phyloP scores from a whole-genome alignment of 73 alveolate species.

The Blepharisma japonicum region DNA sequence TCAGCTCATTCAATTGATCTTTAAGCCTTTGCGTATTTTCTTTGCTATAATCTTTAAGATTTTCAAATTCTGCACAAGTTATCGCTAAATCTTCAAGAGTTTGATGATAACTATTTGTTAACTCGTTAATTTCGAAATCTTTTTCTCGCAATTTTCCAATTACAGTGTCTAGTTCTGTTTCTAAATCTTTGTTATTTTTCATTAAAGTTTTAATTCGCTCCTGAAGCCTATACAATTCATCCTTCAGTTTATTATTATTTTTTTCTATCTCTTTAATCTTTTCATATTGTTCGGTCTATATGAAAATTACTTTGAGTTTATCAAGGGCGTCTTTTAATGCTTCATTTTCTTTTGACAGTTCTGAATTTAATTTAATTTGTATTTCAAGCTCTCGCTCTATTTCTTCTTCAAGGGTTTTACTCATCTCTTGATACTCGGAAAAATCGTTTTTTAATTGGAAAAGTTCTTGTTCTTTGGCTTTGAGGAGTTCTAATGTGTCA shows the following conservation, averaged over 20 bases:
- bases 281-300: neutral
- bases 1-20: constrained; percentile 2
- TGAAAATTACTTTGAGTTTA: neutral
- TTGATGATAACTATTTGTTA: neutral
- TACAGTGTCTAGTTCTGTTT: neutral
- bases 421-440: constrained; percentile 5
- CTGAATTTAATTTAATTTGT: neutral
- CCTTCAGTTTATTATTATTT: no score
- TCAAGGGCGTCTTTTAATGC: neutral
- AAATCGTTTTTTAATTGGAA: constrained; percentile 8
- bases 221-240: no score
- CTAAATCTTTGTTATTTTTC: constrained; percentile 12
- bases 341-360: neutral
- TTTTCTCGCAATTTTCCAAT: constrained; percentile 11
- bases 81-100: constrained; percentile 19
- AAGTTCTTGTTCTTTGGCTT: neutral
- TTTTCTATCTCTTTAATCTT: no score
- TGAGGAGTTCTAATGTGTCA: neutral
- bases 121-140: constrained; percentile 7
- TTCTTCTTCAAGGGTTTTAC: constrained; percentile 13
- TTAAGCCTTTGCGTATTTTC: constrained; percentile 25
- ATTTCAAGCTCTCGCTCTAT: constrained; percentile 15
- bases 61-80: constrained; percentile 11
- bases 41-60: neutral
- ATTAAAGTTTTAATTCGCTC: neutral